Base-by-base conservation (phyloP, 1,284 basidiomycete species). In the Apiotrichum sp. region DNA sequence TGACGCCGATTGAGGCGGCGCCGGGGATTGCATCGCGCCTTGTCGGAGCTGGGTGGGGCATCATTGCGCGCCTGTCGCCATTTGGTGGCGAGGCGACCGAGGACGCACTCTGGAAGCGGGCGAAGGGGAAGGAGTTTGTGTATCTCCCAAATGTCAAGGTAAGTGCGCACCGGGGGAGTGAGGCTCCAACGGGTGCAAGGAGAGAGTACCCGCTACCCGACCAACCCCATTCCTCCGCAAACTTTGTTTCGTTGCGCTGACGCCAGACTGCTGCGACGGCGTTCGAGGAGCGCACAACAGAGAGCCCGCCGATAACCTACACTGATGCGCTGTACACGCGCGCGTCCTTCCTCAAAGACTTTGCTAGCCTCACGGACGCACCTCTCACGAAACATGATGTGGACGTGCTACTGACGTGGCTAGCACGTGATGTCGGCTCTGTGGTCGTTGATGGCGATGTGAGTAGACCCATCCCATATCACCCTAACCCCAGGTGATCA, bases 41-140 rank as follows among this genome's bases (percentile, higher is more conserved):
- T 10, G 79, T 92, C 4, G 88, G 84, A 14, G 89, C 90, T 0
- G 77, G 93, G 1, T 91, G 87, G 85, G 93, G 89, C 88, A 85
- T 85, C 2, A 80, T 62, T 13, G 43, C 41, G 11, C 52, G 55
- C 14, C 46, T 80, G 82, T 38, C 83, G 85, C 40, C 83, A 83
- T 34, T 74, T 71, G 32, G 56, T 57, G 39, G 77, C 82, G 44
- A 82, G 81, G 53, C 48, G 34, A 44, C 40, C 33, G 84, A 87
- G 62, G 79, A 78, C 1, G 77, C 80, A 46, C 82, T 86, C 71
- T 91, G 86, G 86, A 81, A 79, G 63, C 73, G 74, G 50, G 74
- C 80, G 10, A 78, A 78, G 65, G 90, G 89, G 2, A 62, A 62
- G 41, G 84, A 88, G 55, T 92, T 90, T 72, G 88, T 93, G 10